Evolutionary conservation across 257 asterid genomes (phyloP), one percentile per base, ranked within the genome.

Genomic region (Solanum rostratum): DNA sequence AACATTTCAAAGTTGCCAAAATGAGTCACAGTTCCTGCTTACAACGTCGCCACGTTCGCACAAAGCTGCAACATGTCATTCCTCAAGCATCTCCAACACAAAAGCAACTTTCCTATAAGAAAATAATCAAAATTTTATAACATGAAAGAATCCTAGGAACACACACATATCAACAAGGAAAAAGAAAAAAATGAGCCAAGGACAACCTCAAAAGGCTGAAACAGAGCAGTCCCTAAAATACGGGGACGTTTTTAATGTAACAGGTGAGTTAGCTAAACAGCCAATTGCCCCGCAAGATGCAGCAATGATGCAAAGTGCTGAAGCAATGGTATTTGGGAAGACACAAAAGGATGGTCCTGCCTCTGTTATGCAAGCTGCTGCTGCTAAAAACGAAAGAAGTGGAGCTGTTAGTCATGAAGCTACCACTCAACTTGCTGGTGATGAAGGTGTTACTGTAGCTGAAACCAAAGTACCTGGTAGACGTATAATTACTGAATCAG

Each of bases 221-320:
- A 90, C 5, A 10, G 85, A 18, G 46, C 50, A 76, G 59, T 88
- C 98, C 53, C 59, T 92, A 69, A 91, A 91, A 78, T 92, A 91
- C 53, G 92, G 96, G 30, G 95, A 92, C 59, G 89, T 90, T 20
- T 93, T 93, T 52, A 81, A 41, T 0, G 94, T 93, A 4, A 86
- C 90, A 79, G 94, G 93, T n/a, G 93, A 90, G 41, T 90, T 94
- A 24, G 90, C 97, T 1, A 73, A 76, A 18, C 87, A 91, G 84
- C 89, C 94, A 2, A 80, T 92, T 15, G 91, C 93, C 7, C 98
- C 97, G 0, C 78, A 89, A 65, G 95, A 93, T 60, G 98, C 98
- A 1, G 90, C 97, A n/a, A 85, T 93, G 92, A 93, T 92, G 95
- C 93, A 94, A 87, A 84, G 92, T 1, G 97, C 93, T 1, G 94